Evolutionary conservation across 768 basidiomycete genomes (phyloP), one percentile per base, ranked within the genome.

Genomic region (Collybia sp.): DNA sequence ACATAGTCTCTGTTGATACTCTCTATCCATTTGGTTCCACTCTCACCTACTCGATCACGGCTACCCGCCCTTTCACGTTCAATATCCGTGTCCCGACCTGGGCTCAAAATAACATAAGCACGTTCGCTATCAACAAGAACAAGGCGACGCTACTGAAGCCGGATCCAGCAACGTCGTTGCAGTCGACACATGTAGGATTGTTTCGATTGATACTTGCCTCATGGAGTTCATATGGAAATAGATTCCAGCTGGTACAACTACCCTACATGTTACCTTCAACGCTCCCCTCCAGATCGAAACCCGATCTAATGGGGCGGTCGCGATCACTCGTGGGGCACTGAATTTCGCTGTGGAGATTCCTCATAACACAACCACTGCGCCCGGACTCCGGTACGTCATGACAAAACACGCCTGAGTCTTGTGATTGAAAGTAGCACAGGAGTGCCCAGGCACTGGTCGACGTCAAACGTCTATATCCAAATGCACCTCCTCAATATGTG

Each of bases 11-110:
- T 2, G 69, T 66, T 13, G 63, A 68, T 40, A 65, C 69, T 0
- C 55, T 71, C 12, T 72, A 72, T 50, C 69, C 69, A 0, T 72
- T 72, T 45, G 65, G 66, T 2, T 56, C 62, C n/a, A 56, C 61
- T 4, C 54, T 72, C 49, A 60, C 57, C 5, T 71, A 72, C 47
- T 61, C 62, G 8, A 58, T 71, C 33, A 60, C 61, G 0, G 62
- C 69, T 1, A 48, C 59, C 2, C 56, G 54, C 15, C 42, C 64
- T 3, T 66, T 72, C 46, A 51, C 58, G 0, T 69, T 70, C 56
- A 67, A 65, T 30, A 62, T 72, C 32, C 66, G 69, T 17, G 52
- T 72, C 2, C 69, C 67, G 1, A 59, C 55, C 4, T 72, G 67
- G 66, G 71, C 71, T 2, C 61, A 67, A 48, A 67, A 58, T 32